Percentiles rank a stretch among this genome's conserved stretches.
Evolutionary conservation across 1,284 basidiomycete genomes (phyloP).

Genomic region (Sporisorium exsertum): DNA sequence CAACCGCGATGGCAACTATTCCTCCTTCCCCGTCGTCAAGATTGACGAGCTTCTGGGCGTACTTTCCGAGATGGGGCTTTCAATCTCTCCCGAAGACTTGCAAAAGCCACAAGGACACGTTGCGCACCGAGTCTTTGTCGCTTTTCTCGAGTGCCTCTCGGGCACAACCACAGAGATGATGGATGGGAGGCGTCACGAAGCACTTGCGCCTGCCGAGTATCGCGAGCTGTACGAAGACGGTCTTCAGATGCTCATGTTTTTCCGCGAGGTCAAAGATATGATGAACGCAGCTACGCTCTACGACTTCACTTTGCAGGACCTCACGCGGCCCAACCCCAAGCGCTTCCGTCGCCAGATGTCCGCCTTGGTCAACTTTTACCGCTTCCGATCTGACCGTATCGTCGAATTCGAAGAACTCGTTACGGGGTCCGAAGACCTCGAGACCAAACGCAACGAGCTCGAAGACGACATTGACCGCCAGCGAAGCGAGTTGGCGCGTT

Average conservation of each 20-base stretch:
- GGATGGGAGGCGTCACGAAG: conserved; percentile 48
- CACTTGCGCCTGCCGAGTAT: conserved; percentile 49
- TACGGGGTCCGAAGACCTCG: conserved; percentile 75
- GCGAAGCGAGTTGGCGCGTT: conserved; percentile 71
- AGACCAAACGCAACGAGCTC: conserved; percentile 74
- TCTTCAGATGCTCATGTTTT: conserved; percentile 61
- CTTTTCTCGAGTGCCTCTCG: conserved; percentile 60
- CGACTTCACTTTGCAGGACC: conserved; percentile 65
- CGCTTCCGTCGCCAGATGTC: conserved; percentile 66
- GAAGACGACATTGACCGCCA: conserved; percentile 74
- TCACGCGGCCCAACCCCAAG: conserved; percentile 64
- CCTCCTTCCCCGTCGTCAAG: conserved; percentile 62
- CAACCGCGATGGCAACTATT: conserved; percentile 56
- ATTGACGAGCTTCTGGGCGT: conserved; percentile 60
- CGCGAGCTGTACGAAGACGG: conserved; percentile 59
- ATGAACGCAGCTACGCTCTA: conserved; percentile 62
- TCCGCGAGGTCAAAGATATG: conserved; percentile 65
- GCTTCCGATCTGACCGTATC: conserved; percentile 67
- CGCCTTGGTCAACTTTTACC: conserved; percentile 68
- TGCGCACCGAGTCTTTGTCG: conserved; percentile 57
- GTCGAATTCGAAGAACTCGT: conserved; percentile 75
- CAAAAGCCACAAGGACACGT: conserved; percentile 55
- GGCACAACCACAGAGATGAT: conserved; percentile 61
- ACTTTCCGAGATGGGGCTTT: conserved; percentile 57
- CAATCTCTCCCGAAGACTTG: conserved; percentile 57